Base-by-base conservation (phyloP, 805 yeast genomes). In the Isabelozyma gotoi region DNA sequence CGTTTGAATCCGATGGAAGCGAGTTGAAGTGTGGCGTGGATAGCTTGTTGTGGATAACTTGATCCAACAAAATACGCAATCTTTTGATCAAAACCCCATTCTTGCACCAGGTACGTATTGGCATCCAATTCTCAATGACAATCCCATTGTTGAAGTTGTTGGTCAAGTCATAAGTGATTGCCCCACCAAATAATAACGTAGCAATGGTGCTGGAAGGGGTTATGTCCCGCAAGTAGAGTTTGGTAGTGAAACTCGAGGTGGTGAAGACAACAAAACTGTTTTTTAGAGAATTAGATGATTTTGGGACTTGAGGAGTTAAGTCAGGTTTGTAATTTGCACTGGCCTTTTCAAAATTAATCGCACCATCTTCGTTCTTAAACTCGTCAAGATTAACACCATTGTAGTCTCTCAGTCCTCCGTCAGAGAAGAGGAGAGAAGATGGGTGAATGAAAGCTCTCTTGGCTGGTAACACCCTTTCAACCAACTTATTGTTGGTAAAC, bases 61-160 rank as follows among this genome's bases (percentile, higher is more conserved):
- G 68, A 56, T 90, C 96, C 24, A 92, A 62, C 38, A 88, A 59
- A 8, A 65, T 56, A 53, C 96, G 70, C 43, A 92, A 65, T 45
- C 84, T 80, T 45, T 87, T 85, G 21, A 91, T 76, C 38, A 92
- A 67, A 2, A 92, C 96, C 1, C 91, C 98, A 55, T 91, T 88
- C 51, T 94, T 87, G 50, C 96, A 85, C 97, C 97, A 92, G 1
- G 97, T 88, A 48, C 88, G 74, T 10, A 92, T 75, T 0, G 97
- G 95, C 27, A 88, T 65, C 97, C 98, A 91, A n/a, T 76, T 76
- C 52, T 88, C 96, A 43, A 92, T 67, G 7, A 89, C 81, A 29
- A 94, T 78, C 17, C 97, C 97, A 0, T 96, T 95, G 0, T 90
- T 78, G 4, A 82, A 74, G 33, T 68, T 74, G 6, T 65, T 56